Conservation (phyloP, 306 rosid genomes). For the Dryas drummondii region DNA sequence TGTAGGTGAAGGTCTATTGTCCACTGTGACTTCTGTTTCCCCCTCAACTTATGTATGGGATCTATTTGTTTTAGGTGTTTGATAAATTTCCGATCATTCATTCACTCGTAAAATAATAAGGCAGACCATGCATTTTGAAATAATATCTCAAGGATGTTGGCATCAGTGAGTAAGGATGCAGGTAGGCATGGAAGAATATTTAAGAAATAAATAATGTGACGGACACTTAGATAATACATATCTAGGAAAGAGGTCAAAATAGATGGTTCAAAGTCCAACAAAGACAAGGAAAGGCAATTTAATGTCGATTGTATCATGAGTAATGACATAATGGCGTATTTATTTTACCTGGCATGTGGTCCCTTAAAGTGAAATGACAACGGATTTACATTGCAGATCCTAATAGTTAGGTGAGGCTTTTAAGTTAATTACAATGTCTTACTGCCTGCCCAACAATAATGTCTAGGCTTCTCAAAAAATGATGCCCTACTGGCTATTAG, state of each 20-base stretch:
- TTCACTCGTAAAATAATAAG: background rate
- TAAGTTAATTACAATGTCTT: too few relatives aligned
- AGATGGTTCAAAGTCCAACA: conserved; percentile 1
- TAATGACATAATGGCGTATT: background rate
- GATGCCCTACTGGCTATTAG: too few relatives aligned
- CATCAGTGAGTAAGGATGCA: background rate
- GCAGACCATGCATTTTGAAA: background rate
- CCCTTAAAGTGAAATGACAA: too few relatives aligned
- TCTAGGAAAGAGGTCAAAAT: background rate
- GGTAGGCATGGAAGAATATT: background rate
- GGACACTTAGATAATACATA: background rate
- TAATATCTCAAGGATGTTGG: background rate
- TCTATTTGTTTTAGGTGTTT: background rate
- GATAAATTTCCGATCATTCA: background rate
- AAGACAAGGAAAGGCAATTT: background rate
- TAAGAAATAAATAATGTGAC: background rate
- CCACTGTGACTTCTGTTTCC: background rate
- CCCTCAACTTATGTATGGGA: background rate
- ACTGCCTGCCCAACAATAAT: too few relatives aligned
- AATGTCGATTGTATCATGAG: background rate
- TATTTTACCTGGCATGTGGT: too few relatives aligned
- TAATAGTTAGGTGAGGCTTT: too few relatives aligned
- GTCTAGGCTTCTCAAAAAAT: too few relatives aligned
- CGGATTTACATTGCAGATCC: too few relatives aligned
- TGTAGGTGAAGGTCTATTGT: conserved; percentile 1